These are phyloP conservation scores for Sugiyamaella grinbergsii DNA, from an alignment of 1,139 yeast genomes.

Conservation along the genomic window DNA sequence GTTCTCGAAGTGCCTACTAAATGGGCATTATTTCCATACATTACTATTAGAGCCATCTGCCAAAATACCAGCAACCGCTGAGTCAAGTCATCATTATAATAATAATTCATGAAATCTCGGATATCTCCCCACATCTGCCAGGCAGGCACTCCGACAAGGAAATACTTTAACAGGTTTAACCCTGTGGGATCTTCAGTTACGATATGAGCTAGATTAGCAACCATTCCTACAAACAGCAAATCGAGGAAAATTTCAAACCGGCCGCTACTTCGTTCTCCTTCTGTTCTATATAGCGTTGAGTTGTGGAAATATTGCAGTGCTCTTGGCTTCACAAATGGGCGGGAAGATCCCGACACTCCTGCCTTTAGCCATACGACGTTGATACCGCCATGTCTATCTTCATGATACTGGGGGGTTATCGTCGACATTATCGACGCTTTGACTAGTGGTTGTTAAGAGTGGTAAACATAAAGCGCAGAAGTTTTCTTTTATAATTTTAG, in stretches of 20 bases:
- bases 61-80: conserved; percentile 58
- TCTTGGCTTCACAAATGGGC: conserved; percentile 46
- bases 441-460: no score
- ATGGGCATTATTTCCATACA: conserved; percentile 55
- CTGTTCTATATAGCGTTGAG: conserved; percentile 59
- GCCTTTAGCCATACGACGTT: conserved; percentile 19
- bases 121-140: conserved; percentile 69
- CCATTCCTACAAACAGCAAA: conserved; percentile 64
- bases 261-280: conserved; percentile 55
- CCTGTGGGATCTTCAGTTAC: conserved; percentile 58
- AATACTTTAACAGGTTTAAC: conserved; percentile 50
- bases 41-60: conserved; percentile 54
- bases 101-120: conserved; percentile 65
- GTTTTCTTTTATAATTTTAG: no score
- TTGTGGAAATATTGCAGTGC: conserved; percentile 64
- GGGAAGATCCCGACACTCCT: conserved; percentile 15
- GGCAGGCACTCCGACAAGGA: conserved; percentile 57
- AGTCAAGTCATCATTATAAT: conserved; percentile 61
- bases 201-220: conserved; percentile 59
- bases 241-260: conserved; percentile 63
- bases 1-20: conserved; percentile 42
- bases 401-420: conserved; percentile 12
- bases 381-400: conserved; percentile 18
- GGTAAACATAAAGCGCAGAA: no score
- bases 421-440: no score